Evolutionary conservation across 495 filamentous ascomycete species (phyloP).

Genomic region (Hypoxylon trugodes): DNA sequence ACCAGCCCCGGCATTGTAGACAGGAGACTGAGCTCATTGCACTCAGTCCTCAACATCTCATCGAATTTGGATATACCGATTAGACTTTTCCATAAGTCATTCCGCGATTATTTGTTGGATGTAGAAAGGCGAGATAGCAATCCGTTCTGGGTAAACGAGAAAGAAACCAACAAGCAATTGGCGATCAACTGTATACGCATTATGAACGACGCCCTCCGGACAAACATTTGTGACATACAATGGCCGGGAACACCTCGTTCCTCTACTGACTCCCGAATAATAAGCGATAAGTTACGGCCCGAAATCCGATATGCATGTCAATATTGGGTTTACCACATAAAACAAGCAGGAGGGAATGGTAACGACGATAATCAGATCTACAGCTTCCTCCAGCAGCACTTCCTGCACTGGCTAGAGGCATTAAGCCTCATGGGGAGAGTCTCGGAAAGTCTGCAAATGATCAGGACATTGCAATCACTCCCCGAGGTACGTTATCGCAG

Average conservation of each 20-base stretch:
- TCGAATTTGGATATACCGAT: conserved; percentile 40
- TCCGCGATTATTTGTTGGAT: conserved; percentile 64
- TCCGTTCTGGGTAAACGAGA: conserved; percentile 52
- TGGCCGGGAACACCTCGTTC: conserved; percentile 39
- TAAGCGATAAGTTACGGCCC: conserved; percentile 29
- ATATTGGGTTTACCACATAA: conserved; percentile 59
- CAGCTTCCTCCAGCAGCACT: conserved; percentile 51
- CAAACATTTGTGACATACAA: conserved; percentile 51
- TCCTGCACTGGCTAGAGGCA: conserved; percentile 58
- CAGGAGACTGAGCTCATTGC: conserved; percentile 39
- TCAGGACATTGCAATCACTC: background rate
- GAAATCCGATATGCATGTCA: conserved; percentile 34
- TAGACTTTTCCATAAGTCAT: conserved; percentile 58
- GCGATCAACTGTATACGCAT: conserved; percentile 47
- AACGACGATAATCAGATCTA: conserved; percentile 37
- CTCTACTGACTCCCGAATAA: conserved; percentile 24
- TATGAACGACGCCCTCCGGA: conserved; percentile 42
- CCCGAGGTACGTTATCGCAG: conserved; percentile 7
- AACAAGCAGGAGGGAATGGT: conserved; percentile 41
- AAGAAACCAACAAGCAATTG: conserved; percentile 45
- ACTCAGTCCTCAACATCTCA: conserved; percentile 50
- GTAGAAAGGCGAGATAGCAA: conserved; percentile 39
- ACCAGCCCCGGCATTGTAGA: conserved; percentile 19
- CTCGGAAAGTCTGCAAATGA: conserved; percentile 35
- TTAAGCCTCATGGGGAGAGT: conserved; percentile 47